A percentile compares a stretch with the other conserved stretches of the same genome.
Evolutionary conservation across 2,329 filamentous ascomycete species (phyloP).

Genomic region (Colletotrichum lentis): DNA sequence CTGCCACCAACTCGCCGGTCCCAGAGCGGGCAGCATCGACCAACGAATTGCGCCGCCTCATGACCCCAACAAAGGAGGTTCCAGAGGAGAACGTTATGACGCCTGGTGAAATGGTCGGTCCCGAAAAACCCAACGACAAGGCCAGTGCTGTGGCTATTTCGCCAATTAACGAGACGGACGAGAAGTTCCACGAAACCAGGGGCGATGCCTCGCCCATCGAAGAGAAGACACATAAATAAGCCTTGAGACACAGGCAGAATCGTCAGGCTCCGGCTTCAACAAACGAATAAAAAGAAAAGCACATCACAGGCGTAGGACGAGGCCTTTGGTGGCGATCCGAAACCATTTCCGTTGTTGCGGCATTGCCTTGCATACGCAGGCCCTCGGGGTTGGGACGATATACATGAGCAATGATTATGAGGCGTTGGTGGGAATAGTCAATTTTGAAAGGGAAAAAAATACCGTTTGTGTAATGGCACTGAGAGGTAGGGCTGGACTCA

Average conservation of each 20-base stretch:
- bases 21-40: slow-evolving; percentile 18
- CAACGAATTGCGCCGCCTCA: slow-evolving; percentile 37
- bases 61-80: slow-evolving; percentile 41
- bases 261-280: background rate
- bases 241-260: background rate
- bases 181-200: slow-evolving; percentile 19
- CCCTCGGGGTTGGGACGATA: slow-evolving; percentile 25
- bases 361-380: slow-evolving; percentile 32
- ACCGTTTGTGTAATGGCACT: slow-evolving; percentile 7
- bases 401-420: slow-evolving; percentile 36
- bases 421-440: slow-evolving; percentile 26
- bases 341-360: background rate
- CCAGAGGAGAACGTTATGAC: slow-evolving; percentile 37
- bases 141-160: slow-evolving; percentile 17
- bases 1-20: slow-evolving; percentile 6
- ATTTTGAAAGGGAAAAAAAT: background rate
- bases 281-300: background rate
- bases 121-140: slow-evolving; percentile 14
- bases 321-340: background rate
- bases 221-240: slow-evolving; percentile 26
- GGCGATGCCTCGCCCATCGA: slow-evolving; percentile 17
- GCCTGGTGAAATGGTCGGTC: slow-evolving; percentile 10
- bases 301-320: background rate
- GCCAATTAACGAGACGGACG: slow-evolving; percentile 33
- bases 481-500: background rate